phyloP scores from a whole-genome alignment of 2,329 filamentous ascomycete species.

The Coleophoma crateriformis region DNA sequence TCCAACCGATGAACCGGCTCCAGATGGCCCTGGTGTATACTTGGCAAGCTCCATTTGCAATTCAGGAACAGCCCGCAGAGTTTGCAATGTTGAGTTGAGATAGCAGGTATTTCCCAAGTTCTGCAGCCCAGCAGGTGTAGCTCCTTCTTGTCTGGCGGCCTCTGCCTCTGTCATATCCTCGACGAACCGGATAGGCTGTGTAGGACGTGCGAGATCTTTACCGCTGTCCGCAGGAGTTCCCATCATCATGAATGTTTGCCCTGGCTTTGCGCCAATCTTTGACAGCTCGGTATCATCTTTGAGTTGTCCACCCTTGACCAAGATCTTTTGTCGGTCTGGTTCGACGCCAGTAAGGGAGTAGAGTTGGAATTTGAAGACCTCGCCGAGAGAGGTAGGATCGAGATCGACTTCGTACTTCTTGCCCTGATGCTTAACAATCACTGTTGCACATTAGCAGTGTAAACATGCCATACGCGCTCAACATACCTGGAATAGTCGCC shows the following conservation, averaged over 20 bases:
- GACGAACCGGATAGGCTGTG: constrained; percentile 78
- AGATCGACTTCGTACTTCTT: constrained; percentile 94
- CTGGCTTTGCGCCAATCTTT: constrained; percentile 77
- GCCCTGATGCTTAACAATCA: constrained; percentile 90
- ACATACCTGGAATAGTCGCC: constrained; percentile 27
- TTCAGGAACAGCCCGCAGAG: constrained; percentile 82
- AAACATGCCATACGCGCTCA: neutral
- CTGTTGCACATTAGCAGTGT: constrained; percentile 37
- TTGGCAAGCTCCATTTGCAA: constrained; percentile 71
- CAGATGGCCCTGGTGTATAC: constrained; percentile 41
- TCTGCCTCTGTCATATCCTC: constrained; percentile 98
- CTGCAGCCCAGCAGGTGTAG: constrained; percentile 79
- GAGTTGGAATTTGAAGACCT: constrained; percentile 92
- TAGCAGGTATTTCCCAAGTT: constrained; percentile 99
- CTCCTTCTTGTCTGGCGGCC: constrained; percentile 73
- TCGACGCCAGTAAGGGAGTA: constrained; percentile 95
- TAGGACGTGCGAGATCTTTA: constrained; percentile 63
- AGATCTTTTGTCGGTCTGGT: constrained; percentile 90
- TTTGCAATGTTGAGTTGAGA: constrained; percentile 94
- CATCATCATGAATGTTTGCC: constrained; percentile 93
- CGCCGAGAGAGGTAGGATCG: constrained; percentile 76
- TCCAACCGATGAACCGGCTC: constrained; percentile 24
- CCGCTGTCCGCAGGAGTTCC: constrained; percentile 69
- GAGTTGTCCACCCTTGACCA: constrained; percentile 89
- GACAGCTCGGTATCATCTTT: constrained; percentile 91